Evolutionary conservation across 257 asterid species (phyloP), one percentile per base, ranked within the genome.

Genomic region (Striga asiatica): DNA sequence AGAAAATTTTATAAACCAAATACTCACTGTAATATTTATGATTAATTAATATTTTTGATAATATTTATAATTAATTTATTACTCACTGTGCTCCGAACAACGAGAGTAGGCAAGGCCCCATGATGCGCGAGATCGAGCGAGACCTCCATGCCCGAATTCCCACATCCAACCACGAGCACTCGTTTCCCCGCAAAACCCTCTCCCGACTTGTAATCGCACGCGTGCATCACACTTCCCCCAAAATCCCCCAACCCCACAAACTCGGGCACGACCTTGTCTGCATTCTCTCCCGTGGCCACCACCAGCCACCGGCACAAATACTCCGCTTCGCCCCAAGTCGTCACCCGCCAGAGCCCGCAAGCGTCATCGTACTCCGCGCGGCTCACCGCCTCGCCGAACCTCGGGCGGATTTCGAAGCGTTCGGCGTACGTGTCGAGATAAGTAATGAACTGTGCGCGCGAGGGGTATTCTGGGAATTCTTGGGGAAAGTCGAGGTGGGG

Each of bases 141-240:
- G 25, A 89, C 82, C 62, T 89, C 98, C 98, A 89, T 86, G 24
- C 96, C 96, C 6, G 98, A 89, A 59, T 89, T 89, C 28, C 98
- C 98, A 65, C 98, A 83, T 0, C 98, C 98, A 14, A 86, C 93
- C 1, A 89, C 98, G 17, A 86, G 58, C 17, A 89, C 94, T 0
- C 66, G 66, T 51, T 83, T 79, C 11, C 85, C 96, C 17, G 54
- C 55, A 56, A 69, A 81, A 19, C 2, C 72, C 34, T 78, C 75
- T 1, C 96, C 98, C 8, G 98, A 74, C 65, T 78, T 89, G n/a
- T 79, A 89, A 8, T 85, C 98, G 60, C 95, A 78, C 60, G 86
- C 94, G 69, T 89, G 98, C 69, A 73, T 65, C 6, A 83, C 75
- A 35, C 51, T 60, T 25, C 95, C 96, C 10, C 58, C 41, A 52